Base-by-base conservation (phyloP, 495 filamentous ascomycete genomes). In the Talaromyces thailandensis region DNA sequence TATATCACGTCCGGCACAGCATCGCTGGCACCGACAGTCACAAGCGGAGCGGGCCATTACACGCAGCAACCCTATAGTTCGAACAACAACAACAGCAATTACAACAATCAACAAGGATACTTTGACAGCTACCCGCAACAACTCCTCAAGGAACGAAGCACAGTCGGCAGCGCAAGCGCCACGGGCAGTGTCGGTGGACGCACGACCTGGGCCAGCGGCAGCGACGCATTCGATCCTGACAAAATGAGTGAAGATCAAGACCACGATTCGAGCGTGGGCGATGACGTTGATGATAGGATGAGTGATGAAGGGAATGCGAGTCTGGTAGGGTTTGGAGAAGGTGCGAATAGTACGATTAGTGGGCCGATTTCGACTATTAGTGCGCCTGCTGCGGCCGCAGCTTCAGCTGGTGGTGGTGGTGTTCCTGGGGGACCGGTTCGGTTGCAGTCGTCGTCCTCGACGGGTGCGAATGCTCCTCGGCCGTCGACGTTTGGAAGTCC, bases 261-360 rank as follows among this genome's bases (percentile, higher is more conserved):
- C 45, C 12, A 56, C 9, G 84, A 87, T 26, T 80, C 76, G 53
- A 85, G 80, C 65, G 82, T 88, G 21, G 59, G 11, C 8, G 24
- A 55, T 26, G 51, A 55, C 11, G 51, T 14, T 7, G 26, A 55
- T 28, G 51, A 55, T 28, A 88, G 86, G 64, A 84, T 92, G 78
- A 91, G 88, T 63, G 92, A 96, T 64, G 90, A 93, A 66, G 84
- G 82, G 5, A 78, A 82, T 62, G 89, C 85, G 0, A 88, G 84
- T 66, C 75, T 96, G 28, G 92, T 95, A 8, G 92, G 85, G 0
- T 95, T 95, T 63, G 92, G 92, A 56, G 92, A 96, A 69, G 91
- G 90, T 7, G 91, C 92, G 12, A 87, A 86, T 60, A 93, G 86
- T 67, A 92, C 88, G 0, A 81, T 89, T 58, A 86, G 82, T 60